phyloP scores from a whole-genome alignment of 192 early-diverging fungal genomes.

The Chytriomyces sp. region DNA sequence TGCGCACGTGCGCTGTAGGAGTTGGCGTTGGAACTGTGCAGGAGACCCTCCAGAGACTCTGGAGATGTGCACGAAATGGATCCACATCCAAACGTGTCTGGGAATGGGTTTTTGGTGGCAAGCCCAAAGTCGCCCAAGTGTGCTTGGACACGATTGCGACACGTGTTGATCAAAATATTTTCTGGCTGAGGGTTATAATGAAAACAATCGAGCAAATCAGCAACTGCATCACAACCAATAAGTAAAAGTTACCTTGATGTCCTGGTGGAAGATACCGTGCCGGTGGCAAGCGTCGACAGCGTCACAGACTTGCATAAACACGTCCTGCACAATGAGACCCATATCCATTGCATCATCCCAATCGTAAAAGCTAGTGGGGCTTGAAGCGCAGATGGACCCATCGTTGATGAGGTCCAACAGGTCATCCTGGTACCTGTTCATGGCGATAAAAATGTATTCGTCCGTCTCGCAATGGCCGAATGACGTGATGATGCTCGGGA shows the following conservation, averaged over 20 bases:
- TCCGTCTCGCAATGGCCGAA: slow-evolving; percentile 30
- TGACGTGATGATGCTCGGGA: slow-evolving; percentile 27
- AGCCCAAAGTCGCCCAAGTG: slow-evolving; percentile 89
- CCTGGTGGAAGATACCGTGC: slow-evolving; percentile 85
- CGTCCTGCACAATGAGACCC: slow-evolving; percentile 22
- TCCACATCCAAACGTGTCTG: slow-evolving; percentile 84
- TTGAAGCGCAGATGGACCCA: slow-evolving; percentile 8
- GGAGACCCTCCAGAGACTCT: slow-evolving; percentile 51
- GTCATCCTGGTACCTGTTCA: slow-evolving; percentile 43
- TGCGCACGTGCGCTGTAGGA: slow-evolving; percentile 64
- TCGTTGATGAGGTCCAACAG: slow-evolving; percentile 47
- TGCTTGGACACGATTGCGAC: slow-evolving; percentile 50
- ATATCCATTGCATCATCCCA: slow-evolving; percentile 28
- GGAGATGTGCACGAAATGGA: slow-evolving; percentile 89
- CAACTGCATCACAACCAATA: neutral
- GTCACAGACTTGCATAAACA: slow-evolving; percentile 77
- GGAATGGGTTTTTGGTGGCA: slow-evolving; percentile 75
- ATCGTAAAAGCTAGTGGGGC: slow-evolving; percentile 22
- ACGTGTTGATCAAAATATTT: slow-evolving; percentile 65
- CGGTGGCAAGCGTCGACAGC: slow-evolving; percentile 76
- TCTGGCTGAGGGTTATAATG: slow-evolving; percentile 55
- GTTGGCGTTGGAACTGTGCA: slow-evolving; percentile 48
- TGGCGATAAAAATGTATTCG: slow-evolving; percentile 38
- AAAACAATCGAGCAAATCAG: neutral
- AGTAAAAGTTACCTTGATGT: slow-evolving; percentile 66